phyloP scores from a whole-genome alignment of 345 rosid genomes.

The Carallia brachiata region DNA sequence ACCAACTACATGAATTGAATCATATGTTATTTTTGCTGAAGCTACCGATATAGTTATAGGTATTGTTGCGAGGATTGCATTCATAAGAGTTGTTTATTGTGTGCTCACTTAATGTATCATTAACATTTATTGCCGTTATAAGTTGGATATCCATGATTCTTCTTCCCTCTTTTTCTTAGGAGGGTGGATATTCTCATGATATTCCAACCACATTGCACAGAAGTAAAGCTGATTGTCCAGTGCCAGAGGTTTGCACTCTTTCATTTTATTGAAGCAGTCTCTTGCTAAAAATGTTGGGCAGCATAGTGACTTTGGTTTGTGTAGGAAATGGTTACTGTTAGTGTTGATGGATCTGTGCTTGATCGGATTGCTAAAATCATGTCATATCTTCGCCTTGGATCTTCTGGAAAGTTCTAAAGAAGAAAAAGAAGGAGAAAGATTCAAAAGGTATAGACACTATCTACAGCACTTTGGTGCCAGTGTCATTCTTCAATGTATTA shows the following conservation, averaged over 20 bases:
- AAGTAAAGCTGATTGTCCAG: conserved; percentile 97
- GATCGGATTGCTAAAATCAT: conserved; percentile 95
- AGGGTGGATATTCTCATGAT: conserved; percentile 80
- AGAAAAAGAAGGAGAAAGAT: conserved; percentile 96
- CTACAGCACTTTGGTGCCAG: too few species aligned
- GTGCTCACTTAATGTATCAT: too few species aligned
- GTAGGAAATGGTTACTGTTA: conserved; percentile 91
- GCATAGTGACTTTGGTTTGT: conserved; percentile 9
- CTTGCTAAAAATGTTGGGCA: background rate
- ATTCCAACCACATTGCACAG: conserved; percentile 97
- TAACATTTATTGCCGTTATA: background rate
- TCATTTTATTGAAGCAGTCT: background rate
- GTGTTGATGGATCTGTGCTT: conserved; percentile 92
- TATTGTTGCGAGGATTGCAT: too few species aligned
- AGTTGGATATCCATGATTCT: background rate
- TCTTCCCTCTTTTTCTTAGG: conserved; percentile 34
- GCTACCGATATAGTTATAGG: too few species aligned
- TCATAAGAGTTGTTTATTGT: too few species aligned
- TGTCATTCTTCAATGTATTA: too few species aligned
- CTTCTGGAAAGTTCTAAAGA: conserved; percentile 98
- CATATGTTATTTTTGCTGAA: too few species aligned
- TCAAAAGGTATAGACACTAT: conserved; percentile 46
- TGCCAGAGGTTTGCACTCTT: conserved; percentile 65
- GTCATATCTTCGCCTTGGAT: conserved; percentile 97
- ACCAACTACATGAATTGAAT: too few species aligned